phyloP scores from a whole-genome alignment of 202 grass and related monocot species.

The Sporobolus alterniflorus region DNA sequence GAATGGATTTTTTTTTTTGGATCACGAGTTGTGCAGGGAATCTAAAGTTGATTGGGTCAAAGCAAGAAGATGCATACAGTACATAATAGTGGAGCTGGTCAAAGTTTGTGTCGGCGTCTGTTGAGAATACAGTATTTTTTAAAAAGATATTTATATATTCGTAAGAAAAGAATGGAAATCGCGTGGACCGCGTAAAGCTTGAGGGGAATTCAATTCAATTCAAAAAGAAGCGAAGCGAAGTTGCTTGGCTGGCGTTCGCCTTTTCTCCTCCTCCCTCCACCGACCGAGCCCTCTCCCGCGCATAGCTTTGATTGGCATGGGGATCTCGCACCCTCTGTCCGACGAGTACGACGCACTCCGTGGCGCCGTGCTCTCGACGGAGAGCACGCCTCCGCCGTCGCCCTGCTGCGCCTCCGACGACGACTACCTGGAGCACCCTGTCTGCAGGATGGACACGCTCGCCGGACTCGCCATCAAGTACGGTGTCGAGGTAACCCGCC shows the following conservation, averaged over 20 bases:
- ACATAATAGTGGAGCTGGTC: not conserved
- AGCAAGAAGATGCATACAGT: no score
- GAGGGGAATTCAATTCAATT: not conserved
- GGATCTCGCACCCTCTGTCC: slow-evolving; percentile 58
- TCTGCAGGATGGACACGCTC: slow-evolving; percentile 88
- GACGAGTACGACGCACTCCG: slow-evolving; percentile 44
- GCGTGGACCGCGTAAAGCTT: no score
- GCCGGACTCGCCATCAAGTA: slow-evolving; percentile 91
- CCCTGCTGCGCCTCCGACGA: not conserved
- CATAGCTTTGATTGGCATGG: slow-evolving; percentile 7
- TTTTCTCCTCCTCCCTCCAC: slow-evolving; percentile 13
- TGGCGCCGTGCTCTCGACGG: slow-evolving; percentile 28
- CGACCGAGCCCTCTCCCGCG: not conserved
- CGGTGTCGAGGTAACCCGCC: slow-evolving; percentile 61
- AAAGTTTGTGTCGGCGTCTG: slow-evolving; percentile 1
- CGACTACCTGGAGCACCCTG: slow-evolving; percentile 57
- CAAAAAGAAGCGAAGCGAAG: not conserved
- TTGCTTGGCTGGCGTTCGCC: slow-evolving; percentile 2
- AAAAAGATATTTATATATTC: not conserved
- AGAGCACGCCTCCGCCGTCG: slow-evolving; percentile 29
- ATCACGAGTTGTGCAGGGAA: not conserved
- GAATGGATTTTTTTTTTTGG: no score
- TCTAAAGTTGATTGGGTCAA: not conserved
- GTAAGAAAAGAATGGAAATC: not conserved
- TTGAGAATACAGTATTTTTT: not conserved